These are phyloP conservation scores for Suzukiozyma palmioleophila DNA, from an alignment of 1,139 yeast species.

Conservation along the genomic window DNA sequence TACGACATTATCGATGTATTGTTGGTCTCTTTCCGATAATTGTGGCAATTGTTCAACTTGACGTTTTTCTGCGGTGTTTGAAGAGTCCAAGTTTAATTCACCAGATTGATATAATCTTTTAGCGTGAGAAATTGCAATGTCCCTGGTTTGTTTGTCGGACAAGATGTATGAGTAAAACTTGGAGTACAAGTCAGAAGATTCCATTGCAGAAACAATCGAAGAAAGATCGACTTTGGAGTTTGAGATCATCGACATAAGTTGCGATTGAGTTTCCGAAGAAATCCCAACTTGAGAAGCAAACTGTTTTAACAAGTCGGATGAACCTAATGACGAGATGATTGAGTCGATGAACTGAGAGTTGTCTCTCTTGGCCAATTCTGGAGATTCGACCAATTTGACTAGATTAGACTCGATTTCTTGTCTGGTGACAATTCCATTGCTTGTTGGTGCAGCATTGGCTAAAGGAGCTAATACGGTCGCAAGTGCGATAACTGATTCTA, in stretches of 20 bases:
- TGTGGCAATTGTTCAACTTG: slow-evolving; percentile 2
- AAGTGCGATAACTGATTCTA: not conserved
- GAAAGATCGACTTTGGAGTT: slow-evolving; percentile 15
- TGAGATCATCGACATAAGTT: slow-evolving; percentile 12
- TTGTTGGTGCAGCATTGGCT: slow-evolving; percentile 1
- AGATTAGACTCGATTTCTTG: slow-evolving; percentile 1
- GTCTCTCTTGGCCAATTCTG: slow-evolving; percentile 1
- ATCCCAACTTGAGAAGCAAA: slow-evolving; percentile 9
- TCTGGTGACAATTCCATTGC: slow-evolving; percentile 1
- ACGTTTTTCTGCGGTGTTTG: slow-evolving; percentile 5
- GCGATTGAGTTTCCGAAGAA: slow-evolving; percentile 8
- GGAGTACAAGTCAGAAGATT: slow-evolving; percentile 14
- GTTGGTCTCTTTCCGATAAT: slow-evolving; percentile 18
- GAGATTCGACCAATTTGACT: not conserved
- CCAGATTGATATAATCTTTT: slow-evolving; percentile 14
- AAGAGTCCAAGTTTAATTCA: slow-evolving; percentile 8
- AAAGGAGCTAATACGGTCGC: not conserved
- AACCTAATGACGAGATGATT: slow-evolving; percentile 6
- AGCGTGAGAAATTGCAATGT: slow-evolving; percentile 17
- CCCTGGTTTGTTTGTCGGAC: slow-evolving; percentile 18
- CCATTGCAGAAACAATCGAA: slow-evolving; percentile 15
- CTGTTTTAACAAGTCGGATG: slow-evolving; percentile 9
- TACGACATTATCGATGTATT: slow-evolving; percentile 17
- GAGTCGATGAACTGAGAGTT: slow-evolving; percentile 2
- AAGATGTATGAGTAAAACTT: slow-evolving; percentile 20